These are phyloP conservation scores for Rubus idaeus DNA, from an alignment of 306 rosid genomes.

Conservation along the genomic window DNA sequence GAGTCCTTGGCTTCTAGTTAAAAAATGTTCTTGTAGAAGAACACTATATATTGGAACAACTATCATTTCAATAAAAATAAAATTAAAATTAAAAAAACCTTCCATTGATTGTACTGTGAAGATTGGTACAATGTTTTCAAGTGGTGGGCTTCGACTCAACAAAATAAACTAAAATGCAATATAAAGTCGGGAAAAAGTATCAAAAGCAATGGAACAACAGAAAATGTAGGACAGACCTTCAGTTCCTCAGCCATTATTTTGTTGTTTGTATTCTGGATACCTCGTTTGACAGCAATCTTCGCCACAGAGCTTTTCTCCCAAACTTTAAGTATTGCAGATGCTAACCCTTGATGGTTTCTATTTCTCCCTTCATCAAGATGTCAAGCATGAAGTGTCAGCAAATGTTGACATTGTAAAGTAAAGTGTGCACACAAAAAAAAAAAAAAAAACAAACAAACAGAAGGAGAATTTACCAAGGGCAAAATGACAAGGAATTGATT, in stretches of 20 bases:
- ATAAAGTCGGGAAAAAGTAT: constrained; percentile 14
- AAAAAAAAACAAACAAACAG: background rate
- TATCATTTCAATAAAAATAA: background rate
- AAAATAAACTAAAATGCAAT: background rate
- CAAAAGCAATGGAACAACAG: constrained; percentile 14
- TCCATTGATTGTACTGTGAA: background rate
- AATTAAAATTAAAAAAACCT: background rate
- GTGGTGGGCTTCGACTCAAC: background rate
- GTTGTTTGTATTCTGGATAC: constrained; percentile 94
- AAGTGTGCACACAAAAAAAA: background rate
- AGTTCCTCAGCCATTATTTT: constrained; percentile 93
- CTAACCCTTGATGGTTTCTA: constrained; percentile 93
- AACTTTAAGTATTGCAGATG: constrained; percentile 73
- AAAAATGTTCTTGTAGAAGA: background rate
- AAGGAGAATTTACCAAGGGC: constrained; percentile 70
- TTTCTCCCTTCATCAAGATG: constrained; percentile 68
- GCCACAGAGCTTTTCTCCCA: constrained; percentile 94
- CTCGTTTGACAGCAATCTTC: constrained; percentile 93
- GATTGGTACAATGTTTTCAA: background rate
- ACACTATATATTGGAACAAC: background rate
- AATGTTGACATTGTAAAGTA: constrained; percentile 10
- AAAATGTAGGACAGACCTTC: constrained; percentile 47
- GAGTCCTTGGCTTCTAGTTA: background rate
- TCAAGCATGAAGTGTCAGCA: constrained; percentile 26
- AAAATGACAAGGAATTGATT: constrained; percentile 90